Conservation (phyloP, 2,329 filamentous ascomycete genomes). For the Setomelanomma holmii region DNA sequence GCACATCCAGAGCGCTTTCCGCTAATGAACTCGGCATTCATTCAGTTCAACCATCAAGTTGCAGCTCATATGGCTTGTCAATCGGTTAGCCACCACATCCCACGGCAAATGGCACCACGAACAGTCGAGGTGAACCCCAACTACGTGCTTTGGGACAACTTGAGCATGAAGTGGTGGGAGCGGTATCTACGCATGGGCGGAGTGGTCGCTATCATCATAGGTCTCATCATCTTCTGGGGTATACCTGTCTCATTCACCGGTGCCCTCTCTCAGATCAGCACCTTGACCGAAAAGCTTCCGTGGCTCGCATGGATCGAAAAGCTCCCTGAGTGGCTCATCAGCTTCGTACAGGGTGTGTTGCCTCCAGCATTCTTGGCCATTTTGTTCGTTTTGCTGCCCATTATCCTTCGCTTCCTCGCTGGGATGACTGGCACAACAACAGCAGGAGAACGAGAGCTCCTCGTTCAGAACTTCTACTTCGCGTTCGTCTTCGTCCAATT, state of each 20-base stretch:
- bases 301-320: conserved; percentile 76
- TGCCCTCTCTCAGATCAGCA: conserved; percentile 77
- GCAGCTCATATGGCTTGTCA: conserved; percentile 99
- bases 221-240: conserved; percentile 87
- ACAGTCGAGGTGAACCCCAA: conserved; percentile 92
- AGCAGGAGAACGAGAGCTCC: conserved; percentile 76
- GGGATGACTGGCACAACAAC: conserved; percentile 81
- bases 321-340: conserved; percentile 67
- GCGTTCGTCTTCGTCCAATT: conserved; percentile 92
- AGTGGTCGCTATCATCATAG: conserved; percentile 70
- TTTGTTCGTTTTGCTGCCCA: conserved; percentile 79
- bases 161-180: conserved; percentile 95
- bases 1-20: conserved; percentile 84
- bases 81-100: conserved; percentile 85
- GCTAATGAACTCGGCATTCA: conserved; percentile 94
- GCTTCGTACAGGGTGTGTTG: conserved; percentile 82
- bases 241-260: conserved; percentile 90
- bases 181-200: conserved; percentile 75
- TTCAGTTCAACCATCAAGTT: conserved; percentile 98
- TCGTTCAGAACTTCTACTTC: conserved; percentile 94
- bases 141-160: conserved; percentile 96
- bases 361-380: conserved; percentile 79
- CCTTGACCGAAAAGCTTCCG: conserved; percentile 67
- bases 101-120: conserved; percentile 90
- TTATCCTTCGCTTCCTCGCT: conserved; percentile 77